A percentile compares a stretch with the other conserved stretches of the same genome.
These are phyloP conservation scores for Scheffersomyces coipomensis DNA, from an alignment of 805 yeast species.

Conservation along the genomic window DNA sequence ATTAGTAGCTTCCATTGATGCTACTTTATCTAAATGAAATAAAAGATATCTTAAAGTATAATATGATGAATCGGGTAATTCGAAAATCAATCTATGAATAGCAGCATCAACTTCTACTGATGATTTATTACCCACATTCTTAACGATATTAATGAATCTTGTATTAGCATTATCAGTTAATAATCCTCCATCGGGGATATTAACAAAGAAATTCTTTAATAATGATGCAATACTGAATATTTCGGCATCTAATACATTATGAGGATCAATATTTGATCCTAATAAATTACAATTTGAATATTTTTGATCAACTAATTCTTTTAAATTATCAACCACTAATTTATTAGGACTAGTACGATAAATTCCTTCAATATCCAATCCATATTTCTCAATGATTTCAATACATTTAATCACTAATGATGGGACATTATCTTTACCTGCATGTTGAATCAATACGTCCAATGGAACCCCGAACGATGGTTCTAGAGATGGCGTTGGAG, in stretches of 20 bases:
- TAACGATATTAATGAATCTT: conserved; percentile 67
- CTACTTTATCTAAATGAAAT: conserved; percentile 80
- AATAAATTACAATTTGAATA: conserved; percentile 58
- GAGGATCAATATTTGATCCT: conserved; percentile 40
- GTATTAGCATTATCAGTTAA: conserved; percentile 56
- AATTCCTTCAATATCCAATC: conserved; percentile 83
- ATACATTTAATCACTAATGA: conserved; percentile 86
- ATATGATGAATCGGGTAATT: conserved; percentile 91
- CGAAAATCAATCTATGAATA: conserved; percentile 83
- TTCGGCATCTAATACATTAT: conserved; percentile 67
- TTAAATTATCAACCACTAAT: conserved; percentile 68
- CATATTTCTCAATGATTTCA: conserved; percentile 79
- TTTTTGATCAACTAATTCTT: conserved; percentile 69
- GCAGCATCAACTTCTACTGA: conserved; percentile 46
- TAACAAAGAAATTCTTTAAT: conserved; percentile 77
- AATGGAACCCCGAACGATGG: conserved; percentile 81
- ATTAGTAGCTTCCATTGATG: conserved; percentile 58
- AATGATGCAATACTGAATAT: conserved; percentile 86
- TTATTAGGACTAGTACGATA: conserved; percentile 84
- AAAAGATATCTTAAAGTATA: conserved; percentile 83
- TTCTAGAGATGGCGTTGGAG: conserved; percentile 12
- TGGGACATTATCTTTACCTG: conserved; percentile 88
- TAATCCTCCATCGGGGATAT: conserved; percentile 83
- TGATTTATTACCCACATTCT: conserved; percentile 26
- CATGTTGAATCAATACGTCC: conserved; percentile 72